A percentile compares a stretch with the other conserved stretches of the same genome.
Evolutionary conservation across 371 early-diverging fungal genomes (phyloP).

Genomic region (Mucor velutinosus): DNA sequence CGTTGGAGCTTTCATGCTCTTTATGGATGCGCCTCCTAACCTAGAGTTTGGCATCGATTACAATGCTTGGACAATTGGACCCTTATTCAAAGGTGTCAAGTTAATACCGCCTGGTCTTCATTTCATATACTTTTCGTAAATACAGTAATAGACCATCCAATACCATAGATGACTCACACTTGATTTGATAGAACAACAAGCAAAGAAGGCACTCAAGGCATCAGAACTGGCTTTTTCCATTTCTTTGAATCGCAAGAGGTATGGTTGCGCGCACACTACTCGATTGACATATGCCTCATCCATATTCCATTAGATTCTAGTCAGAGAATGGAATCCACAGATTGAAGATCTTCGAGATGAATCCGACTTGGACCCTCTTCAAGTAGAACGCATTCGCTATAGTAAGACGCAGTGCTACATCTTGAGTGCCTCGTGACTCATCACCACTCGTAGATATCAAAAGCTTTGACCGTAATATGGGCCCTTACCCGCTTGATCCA

Average conservation of each 20-base stretch:
- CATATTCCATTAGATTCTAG: slow-evolving; percentile 50
- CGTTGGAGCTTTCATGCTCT: slow-evolving; percentile 75
- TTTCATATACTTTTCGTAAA: slow-evolving; percentile 85
- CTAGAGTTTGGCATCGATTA: slow-evolving; percentile 92
- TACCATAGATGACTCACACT: background rate
- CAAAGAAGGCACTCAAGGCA: slow-evolving; percentile 60
- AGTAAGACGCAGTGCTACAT: slow-evolving; percentile 28
- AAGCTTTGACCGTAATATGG: slow-evolving; percentile 81
- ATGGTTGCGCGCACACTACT: background rate
- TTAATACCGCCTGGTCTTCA: slow-evolving; percentile 94
- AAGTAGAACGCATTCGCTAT: slow-evolving; percentile 45
- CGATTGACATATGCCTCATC: background rate
- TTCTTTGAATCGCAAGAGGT: slow-evolving; percentile 72
- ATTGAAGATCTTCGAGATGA: slow-evolving; percentile 62
- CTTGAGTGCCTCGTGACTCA: background rate
- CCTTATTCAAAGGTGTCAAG: slow-evolving; percentile 90
- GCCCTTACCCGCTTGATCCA: slow-evolving; percentile 83
- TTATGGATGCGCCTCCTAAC: slow-evolving; percentile 80
- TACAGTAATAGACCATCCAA: background rate
- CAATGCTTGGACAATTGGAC: slow-evolving; percentile 90
- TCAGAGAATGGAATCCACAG: slow-evolving; percentile 69
- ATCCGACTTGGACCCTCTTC: slow-evolving; percentile 48
- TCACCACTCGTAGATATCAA: slow-evolving; percentile 60
- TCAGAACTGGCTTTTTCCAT: slow-evolving; percentile 78
- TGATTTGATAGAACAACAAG: slow-evolving; percentile 43